These are phyloP conservation scores for Fulvia fulva DNA, from an alignment of 2,329 filamentous ascomycete genomes.

Conservation along the genomic window DNA sequence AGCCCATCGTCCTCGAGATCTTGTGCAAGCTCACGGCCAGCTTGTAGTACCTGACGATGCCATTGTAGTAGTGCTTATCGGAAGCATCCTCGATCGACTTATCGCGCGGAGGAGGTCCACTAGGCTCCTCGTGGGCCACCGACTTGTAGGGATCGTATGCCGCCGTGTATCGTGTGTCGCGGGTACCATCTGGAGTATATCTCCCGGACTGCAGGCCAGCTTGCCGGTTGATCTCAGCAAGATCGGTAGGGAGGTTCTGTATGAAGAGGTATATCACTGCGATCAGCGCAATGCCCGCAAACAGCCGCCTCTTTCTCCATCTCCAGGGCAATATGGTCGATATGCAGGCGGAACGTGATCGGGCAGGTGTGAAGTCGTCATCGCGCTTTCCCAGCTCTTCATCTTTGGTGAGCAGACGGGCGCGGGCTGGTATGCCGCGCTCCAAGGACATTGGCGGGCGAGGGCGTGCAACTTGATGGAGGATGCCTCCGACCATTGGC, in stretches of 20 bases:
- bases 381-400: conserved; percentile 64
- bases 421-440: conserved; percentile 14
- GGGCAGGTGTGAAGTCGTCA: conserved; percentile 52
- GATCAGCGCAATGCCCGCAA: conserved; percentile 39
- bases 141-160: conserved; percentile 9
- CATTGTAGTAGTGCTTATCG: conserved; percentile 56
- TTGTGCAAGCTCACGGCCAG: conserved; percentile 62
- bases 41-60: conserved; percentile 63
- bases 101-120: conserved; percentile 22
- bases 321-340: conserved; percentile 26
- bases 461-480: background rate
- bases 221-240: conserved; percentile 28
- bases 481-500: conserved; percentile 9
- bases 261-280: conserved; percentile 60
- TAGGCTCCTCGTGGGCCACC: conserved; percentile 20
- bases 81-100: conserved; percentile 19
- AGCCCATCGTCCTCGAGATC: conserved; percentile 53
- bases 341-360: conserved; percentile 13
- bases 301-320: conserved; percentile 50
- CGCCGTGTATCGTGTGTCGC: background rate
- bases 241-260: conserved; percentile 57
- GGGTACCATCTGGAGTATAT: background rate
- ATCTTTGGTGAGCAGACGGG: conserved; percentile 40
- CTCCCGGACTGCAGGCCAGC: background rate
- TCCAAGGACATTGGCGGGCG: conserved; percentile 2